Percentiles rank a stretch among this genome's conserved stretches.
phyloP scores from a whole-genome alignment of 495 filamentous ascomycete species.

The Aspergillus hancockii region DNA sequence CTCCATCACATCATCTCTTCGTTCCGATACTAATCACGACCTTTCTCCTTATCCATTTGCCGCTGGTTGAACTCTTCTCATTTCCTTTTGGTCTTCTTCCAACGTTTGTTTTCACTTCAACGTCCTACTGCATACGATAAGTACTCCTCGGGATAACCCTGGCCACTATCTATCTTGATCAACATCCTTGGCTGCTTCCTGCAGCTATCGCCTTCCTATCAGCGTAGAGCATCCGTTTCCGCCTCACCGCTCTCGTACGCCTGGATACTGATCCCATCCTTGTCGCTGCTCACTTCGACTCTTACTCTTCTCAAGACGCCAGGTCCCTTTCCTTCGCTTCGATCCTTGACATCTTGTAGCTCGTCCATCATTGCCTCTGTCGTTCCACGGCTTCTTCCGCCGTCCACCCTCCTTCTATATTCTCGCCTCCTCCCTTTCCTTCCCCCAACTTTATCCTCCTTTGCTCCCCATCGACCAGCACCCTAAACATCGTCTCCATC shows the following conservation, averaged over 20 bases:
- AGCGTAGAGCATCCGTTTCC: constrained; percentile 15
- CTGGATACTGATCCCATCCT: neutral
- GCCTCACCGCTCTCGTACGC: constrained; percentile 34
- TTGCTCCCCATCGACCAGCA: constrained; percentile 19
- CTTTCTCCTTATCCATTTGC: constrained; percentile 8
- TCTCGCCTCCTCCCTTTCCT: constrained; percentile 15
- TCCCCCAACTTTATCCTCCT: constrained; percentile 7
- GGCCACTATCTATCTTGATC: constrained; percentile 3
- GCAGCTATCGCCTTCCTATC: constrained; percentile 15
- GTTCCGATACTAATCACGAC: constrained; percentile 12
- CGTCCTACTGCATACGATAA: neutral
- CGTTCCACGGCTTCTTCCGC: constrained; percentile 4
- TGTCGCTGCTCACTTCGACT: constrained; percentile 6
- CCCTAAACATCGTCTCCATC: constrained; percentile 11
- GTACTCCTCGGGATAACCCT: neutral
- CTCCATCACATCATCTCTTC: constrained; percentile 39
- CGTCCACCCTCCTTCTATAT: constrained; percentile 7
- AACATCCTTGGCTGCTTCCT: constrained; percentile 9
- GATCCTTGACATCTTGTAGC: neutral
- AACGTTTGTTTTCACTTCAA: neutral
- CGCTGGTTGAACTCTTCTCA: constrained; percentile 1
- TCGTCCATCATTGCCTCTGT: neutral
- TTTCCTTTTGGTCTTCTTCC: constrained; percentile 16
- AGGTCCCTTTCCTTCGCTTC: neutral
- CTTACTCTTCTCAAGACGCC: constrained; percentile 2